phyloP scores from a whole-genome alignment of 164 flowering plant genomes.

The Stephania japonica region DNA sequence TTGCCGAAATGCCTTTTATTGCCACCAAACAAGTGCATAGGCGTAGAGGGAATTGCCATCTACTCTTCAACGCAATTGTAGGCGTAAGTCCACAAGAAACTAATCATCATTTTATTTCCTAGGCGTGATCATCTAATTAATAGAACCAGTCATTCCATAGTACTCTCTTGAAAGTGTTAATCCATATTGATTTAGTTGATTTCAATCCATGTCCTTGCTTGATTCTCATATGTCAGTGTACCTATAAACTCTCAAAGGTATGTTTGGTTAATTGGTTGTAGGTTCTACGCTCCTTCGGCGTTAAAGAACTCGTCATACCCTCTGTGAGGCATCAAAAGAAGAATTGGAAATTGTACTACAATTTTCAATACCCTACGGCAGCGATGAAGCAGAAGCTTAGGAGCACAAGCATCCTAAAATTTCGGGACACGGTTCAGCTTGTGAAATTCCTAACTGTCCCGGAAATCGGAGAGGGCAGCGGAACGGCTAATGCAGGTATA shows the following conservation, averaged over 20 bases:
- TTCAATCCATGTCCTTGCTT: no score
- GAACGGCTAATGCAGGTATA: neutral
- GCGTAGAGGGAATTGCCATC: slow-evolving; percentile 77
- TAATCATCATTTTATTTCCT: neutral
- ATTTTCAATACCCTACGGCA: slow-evolving; percentile 55
- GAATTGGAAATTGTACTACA: slow-evolving; percentile 72
- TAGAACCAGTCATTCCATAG: neutral
- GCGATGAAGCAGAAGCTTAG: slow-evolving; percentile 56
- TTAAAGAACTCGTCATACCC: slow-evolving; percentile 79
- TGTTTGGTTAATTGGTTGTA: slow-evolving; percentile 11
- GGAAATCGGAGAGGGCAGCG: no score
- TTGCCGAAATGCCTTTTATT: slow-evolving; percentile 87
- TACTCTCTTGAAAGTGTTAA: neutral
- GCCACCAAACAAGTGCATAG: slow-evolving; percentile 62
- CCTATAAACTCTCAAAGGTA: no score
- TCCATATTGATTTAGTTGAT: neutral
- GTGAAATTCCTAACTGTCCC: slow-evolving; percentile 30
- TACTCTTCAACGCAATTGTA: slow-evolving; percentile 61
- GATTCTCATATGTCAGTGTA: no score
- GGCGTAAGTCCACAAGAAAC: neutral
- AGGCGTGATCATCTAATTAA: neutral
- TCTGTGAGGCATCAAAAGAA: slow-evolving; percentile 70
- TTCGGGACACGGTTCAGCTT: slow-evolving; percentile 76
- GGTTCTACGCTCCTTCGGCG: slow-evolving; percentile 59
- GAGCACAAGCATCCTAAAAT: slow-evolving; percentile 68